Conservation (phyloP, 2,329 filamentous ascomycete species). For the Fusarium equiseti region DNA sequence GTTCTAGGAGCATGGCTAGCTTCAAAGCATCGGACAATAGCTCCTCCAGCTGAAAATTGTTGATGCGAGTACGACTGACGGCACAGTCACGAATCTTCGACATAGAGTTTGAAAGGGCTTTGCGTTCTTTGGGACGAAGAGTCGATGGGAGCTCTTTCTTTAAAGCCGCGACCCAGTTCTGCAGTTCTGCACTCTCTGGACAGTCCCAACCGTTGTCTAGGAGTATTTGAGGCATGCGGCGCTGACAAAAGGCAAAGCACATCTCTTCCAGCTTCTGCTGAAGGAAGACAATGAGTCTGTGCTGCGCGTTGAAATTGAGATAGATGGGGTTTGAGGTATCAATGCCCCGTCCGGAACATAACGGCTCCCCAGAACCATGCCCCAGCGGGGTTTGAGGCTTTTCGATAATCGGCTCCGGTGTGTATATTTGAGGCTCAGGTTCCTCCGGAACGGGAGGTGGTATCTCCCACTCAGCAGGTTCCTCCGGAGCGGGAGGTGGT, state of each 20-base stretch:
- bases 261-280: background rate
- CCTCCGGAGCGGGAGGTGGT: too few relatives aligned
- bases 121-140: accelerated
- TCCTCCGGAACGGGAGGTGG: too few relatives aligned
- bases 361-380: background rate
- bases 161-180: background rate
- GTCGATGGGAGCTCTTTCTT: accelerated
- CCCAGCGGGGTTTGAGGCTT: background rate
- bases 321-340: background rate
- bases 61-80: background rate
- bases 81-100: background rate
- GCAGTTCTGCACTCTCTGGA: background rate
- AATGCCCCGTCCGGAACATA: accelerated
- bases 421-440: accelerated
- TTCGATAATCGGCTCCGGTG: accelerated
- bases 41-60: accelerated
- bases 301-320: constrained; percentile 1
- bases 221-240: background rate
- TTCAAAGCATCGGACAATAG: background rate
- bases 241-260: background rate
- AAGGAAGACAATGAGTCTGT: background rate
- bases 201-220: background rate
- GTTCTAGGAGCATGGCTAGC: accelerated
- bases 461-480: too few relatives aligned
- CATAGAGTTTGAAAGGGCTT: accelerated